These are phyloP conservation scores for Psilocybe cubensis DNA, from an alignment of 768 basidiomycete species.

Conservation along the genomic window DNA sequence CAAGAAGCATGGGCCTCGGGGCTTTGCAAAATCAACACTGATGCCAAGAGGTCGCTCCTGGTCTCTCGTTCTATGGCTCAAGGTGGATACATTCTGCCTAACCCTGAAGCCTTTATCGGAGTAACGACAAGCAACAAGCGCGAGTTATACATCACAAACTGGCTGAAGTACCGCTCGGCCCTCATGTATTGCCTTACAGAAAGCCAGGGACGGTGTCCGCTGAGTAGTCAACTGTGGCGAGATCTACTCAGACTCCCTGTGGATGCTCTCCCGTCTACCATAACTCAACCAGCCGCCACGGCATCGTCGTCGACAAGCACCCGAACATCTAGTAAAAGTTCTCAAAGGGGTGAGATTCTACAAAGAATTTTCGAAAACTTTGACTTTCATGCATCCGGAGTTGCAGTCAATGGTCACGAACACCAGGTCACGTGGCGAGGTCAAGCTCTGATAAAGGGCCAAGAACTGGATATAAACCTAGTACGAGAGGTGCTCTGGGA, in stretches of 20 bases:
- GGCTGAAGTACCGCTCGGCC: slow-evolving; percentile 6
- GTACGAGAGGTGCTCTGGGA: slow-evolving; percentile 7
- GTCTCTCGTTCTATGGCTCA: background rate
- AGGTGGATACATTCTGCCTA: slow-evolving; percentile 5
- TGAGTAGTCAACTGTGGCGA: slow-evolving; percentile 2
- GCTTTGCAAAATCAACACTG: no score
- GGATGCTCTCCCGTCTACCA: background rate
- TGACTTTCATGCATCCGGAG: background rate
- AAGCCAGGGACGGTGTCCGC: background rate
- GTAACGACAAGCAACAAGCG: background rate
- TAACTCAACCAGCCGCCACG: background rate
- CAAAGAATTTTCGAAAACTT: no score
- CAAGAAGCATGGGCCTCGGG: background rate
- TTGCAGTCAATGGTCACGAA: background rate
- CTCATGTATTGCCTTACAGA: background rate
- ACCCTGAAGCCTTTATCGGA: background rate
- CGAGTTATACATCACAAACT: slow-evolving; percentile 4
- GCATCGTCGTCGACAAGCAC: no score
- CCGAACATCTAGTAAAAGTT: no score
- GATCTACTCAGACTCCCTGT: slow-evolving; percentile 2
- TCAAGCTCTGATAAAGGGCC: background rate
- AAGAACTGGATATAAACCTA: background rate
- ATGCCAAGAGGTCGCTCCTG: no score
- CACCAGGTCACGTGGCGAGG: background rate
- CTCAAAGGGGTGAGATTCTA: background rate